Evolutionary conservation across 164 flowering plant species (phyloP).

Genomic region (Akebia trifoliata): DNA sequence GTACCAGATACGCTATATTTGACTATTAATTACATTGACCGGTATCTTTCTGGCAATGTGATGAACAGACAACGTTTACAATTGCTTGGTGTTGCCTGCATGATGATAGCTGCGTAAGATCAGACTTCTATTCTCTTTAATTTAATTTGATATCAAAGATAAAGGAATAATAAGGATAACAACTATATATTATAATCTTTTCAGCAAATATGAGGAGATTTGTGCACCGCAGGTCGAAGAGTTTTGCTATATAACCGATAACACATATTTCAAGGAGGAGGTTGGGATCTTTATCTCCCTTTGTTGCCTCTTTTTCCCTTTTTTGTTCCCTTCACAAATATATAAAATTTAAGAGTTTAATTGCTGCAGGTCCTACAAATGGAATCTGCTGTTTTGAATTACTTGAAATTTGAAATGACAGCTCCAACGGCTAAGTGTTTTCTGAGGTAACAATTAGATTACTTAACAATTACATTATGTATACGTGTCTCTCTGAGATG

Average conservation of each 20-base stretch:
- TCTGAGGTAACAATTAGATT: slow-evolving; percentile 52
- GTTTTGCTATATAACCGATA: slow-evolving; percentile 94
- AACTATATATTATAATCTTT: slow-evolving; percentile 6
- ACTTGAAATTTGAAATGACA: slow-evolving; percentile 90
- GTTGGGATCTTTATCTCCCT: slow-evolving; percentile 24
- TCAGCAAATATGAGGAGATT: slow-evolving; percentile 95
- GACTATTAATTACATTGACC: slow-evolving; percentile 88
- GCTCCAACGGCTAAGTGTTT: slow-evolving; percentile 90
- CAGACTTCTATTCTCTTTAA: neutral
- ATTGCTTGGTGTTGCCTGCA: slow-evolving; percentile 92
- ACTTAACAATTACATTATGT: too few species aligned
- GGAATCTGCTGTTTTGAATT: slow-evolving; percentile 84
- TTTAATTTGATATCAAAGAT: neutral
- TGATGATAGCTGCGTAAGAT: slow-evolving; percentile 98
- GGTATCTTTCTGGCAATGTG: slow-evolving; percentile 84
- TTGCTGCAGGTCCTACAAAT: slow-evolving; percentile 72
- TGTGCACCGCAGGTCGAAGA: slow-evolving; percentile 99
- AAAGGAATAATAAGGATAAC: slow-evolving; percentile 4
- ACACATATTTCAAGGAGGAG: slow-evolving; percentile 94
- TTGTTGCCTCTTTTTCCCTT: neutral
- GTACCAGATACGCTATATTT: slow-evolving; percentile 88
- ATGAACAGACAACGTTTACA: slow-evolving; percentile 79
- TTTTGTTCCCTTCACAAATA: neutral
- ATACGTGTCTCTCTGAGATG: neutral
- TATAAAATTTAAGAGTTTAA: neutral